These are phyloP conservation scores for Exsudoporus frostii DNA, from an alignment of 768 basidiomycete species.

Conservation along the genomic window DNA sequence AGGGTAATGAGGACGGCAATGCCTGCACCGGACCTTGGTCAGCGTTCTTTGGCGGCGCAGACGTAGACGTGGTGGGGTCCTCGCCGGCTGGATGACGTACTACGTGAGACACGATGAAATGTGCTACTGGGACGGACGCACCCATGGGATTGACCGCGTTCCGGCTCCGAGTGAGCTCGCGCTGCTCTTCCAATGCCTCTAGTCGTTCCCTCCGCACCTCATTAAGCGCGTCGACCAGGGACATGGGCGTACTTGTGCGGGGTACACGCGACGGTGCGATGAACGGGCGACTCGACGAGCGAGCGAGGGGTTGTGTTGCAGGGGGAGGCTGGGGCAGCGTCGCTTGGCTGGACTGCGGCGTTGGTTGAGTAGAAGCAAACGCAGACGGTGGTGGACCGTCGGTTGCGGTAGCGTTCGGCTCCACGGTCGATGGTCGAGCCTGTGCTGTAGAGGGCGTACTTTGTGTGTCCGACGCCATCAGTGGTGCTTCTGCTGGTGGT, in stretches of 20 bases:
- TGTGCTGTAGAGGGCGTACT: not conserved
- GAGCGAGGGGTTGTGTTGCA: not conserved
- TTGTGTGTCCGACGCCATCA: not conserved
- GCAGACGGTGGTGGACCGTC: not conserved
- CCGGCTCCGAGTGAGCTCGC: not conserved
- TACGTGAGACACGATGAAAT: not conserved
- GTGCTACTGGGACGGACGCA: not conserved
- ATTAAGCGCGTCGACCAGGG: constrained; percentile 24
- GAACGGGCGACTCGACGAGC: constrained; percentile 7
- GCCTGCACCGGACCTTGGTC: not conserved
- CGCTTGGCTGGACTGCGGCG: not conserved
- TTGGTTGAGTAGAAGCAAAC: constrained; percentile 1
- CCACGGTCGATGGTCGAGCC: not conserved
- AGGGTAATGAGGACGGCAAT: not conserved
- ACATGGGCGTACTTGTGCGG: constrained; percentile 7
- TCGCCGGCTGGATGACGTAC: not conserved
- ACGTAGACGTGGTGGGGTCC: not conserved
- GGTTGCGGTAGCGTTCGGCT: not conserved
- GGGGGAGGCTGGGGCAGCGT: not conserved
- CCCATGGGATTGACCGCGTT: not conserved
- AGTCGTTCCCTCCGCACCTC: constrained; percentile 11
- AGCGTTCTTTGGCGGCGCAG: not conserved
- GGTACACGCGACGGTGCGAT: constrained; percentile 26
- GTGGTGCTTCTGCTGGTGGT: not conserved
- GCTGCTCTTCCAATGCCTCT: not conserved